Conservation (phyloP, 805 yeast genomes). For the Candida koratica region DNA sequence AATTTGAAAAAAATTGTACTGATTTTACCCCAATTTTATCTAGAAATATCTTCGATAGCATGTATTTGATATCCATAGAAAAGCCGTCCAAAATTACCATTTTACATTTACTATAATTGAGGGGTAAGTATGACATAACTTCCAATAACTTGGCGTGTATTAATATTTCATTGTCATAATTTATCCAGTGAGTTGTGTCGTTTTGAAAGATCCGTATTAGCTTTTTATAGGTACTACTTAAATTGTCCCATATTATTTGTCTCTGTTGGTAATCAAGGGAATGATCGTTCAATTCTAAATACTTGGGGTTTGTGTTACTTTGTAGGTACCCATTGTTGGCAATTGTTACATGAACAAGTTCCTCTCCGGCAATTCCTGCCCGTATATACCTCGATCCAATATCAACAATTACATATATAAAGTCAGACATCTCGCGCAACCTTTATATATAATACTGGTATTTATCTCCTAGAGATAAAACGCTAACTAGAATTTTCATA, state of each 20-base stretch:
- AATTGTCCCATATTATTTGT: not conserved
- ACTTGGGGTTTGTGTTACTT: slow-evolving; percentile 16
- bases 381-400: slow-evolving; percentile 16
- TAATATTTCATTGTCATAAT: slow-evolving; percentile 6
- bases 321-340: slow-evolving; percentile 3
- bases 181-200: slow-evolving; percentile 12
- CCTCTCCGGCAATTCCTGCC: slow-evolving; percentile 27
- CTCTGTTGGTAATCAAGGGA: slow-evolving; percentile 18
- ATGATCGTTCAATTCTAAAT: slow-evolving; percentile 19
- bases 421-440: slow-evolving; percentile 9
- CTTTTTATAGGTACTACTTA: not conserved
- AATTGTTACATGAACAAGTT: slow-evolving; percentile 15
- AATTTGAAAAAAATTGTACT: slow-evolving; percentile 20
- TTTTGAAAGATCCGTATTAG: slow-evolving; percentile 8
- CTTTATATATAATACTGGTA: no score
- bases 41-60: slow-evolving; percentile 20
- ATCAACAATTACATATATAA: slow-evolving; percentile 17
- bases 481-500: no score
- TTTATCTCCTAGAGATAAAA: no score
- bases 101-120: slow-evolving; percentile 20
- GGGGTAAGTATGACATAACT: slow-evolving; percentile 15
- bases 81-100: slow-evolving; percentile 18
- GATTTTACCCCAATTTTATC: slow-evolving; percentile 22
- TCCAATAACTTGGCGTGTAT: slow-evolving; percentile 15
- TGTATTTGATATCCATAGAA: slow-evolving; percentile 14